Evolutionary conservation across 108 stramenopile species (phyloP).

Genomic region (Mayamaea pseudoterrestris): DNA sequence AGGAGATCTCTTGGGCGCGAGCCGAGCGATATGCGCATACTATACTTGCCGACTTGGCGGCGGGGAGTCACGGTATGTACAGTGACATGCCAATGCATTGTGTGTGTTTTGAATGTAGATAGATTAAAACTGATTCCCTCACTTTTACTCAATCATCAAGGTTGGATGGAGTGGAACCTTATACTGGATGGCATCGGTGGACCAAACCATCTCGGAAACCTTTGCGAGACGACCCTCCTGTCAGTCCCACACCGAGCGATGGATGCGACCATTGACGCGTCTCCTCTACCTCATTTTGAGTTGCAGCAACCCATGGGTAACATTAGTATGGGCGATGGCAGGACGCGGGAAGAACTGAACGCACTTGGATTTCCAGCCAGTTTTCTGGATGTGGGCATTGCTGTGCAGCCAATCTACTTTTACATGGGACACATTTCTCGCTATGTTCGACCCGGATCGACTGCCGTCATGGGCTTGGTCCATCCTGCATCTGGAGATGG

Average conservation of each 20-base stretch:
- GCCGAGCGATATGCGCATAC: constrained; percentile 89
- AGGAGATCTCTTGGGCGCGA: constrained; percentile 59
- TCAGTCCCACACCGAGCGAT: constrained; percentile 72
- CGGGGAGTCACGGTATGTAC: constrained; percentile 80
- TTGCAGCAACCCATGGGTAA: constrained; percentile 39
- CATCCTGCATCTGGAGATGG: constrained; percentile 21
- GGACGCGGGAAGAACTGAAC: constrained; percentile 70
- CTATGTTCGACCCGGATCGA: constrained; percentile 66
- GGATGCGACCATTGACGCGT: constrained; percentile 16
- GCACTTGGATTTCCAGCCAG: constrained; percentile 62
- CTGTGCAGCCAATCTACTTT: constrained; percentile 74
- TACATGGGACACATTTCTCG: constrained; percentile 79
- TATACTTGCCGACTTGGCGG: constrained; percentile 83
- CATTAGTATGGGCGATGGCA: constrained; percentile 40
- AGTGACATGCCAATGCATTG: constrained; percentile 91
- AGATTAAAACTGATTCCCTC: not conserved
- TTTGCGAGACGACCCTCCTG: constrained; percentile 82
- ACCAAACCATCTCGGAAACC: constrained; percentile 87
- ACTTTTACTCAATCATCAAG: too few relatives aligned
- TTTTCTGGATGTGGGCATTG: constrained; percentile 55
- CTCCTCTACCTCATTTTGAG: constrained; percentile 48
- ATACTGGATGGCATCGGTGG: constrained; percentile 73
- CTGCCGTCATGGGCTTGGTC: constrained; percentile 48
- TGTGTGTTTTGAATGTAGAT: constrained; percentile 23
- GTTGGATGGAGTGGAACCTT: constrained; percentile 2